Percentiles rank a stretch among this genome's conserved stretches.
Evolutionary conservation across 768 basidiomycete species (phyloP).

Genomic region (Tulasnella sp.): DNA sequence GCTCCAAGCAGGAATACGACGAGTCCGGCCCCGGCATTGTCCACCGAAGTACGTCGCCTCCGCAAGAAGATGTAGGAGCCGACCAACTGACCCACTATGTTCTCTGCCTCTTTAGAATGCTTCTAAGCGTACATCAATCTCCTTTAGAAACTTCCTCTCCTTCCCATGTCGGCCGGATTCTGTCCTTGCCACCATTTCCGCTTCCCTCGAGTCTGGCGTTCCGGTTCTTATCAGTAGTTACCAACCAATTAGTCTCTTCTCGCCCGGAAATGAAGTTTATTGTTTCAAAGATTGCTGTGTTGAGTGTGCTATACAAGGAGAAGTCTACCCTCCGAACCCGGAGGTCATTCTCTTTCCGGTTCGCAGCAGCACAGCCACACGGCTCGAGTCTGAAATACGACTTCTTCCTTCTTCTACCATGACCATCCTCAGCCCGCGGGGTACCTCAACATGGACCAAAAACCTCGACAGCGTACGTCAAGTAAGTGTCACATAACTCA

Average conservation of each 20-base stretch:
- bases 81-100: not conserved
- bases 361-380: constrained; percentile 8
- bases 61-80: not conserved
- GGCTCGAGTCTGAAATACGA: not conserved
- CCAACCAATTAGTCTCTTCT: constrained; percentile 1
- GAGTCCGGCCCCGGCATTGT: constrained; percentile 79
- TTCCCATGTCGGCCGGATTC: constrained; percentile 9
- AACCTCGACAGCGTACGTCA: constrained; percentile 10
- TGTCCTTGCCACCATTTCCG: constrained; percentile 20
- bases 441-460: constrained; percentile 7
- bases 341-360: not conserved
- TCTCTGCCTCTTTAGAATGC: not conserved
- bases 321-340: not conserved
- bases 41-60: constrained; percentile 56
- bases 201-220: constrained; percentile 17
- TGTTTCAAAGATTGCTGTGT: constrained; percentile 5
- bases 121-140: constrained; percentile 10
- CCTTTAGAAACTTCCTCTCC: constrained; percentile 4
- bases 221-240: constrained; percentile 21
- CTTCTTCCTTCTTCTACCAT: not conserved
- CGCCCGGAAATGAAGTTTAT: constrained; percentile 16
- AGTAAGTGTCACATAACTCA: constrained; percentile 5
- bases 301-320: not conserved
- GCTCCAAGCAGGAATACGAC: constrained; percentile 91
- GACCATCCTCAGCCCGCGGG: not conserved